Percentiles rank a stretch among this genome's conserved stretches.
These are phyloP conservation scores for Choanephora cucurbitarum DNA, from an alignment of 371 early-diverging fungal species.

Conservation along the genomic window DNA sequence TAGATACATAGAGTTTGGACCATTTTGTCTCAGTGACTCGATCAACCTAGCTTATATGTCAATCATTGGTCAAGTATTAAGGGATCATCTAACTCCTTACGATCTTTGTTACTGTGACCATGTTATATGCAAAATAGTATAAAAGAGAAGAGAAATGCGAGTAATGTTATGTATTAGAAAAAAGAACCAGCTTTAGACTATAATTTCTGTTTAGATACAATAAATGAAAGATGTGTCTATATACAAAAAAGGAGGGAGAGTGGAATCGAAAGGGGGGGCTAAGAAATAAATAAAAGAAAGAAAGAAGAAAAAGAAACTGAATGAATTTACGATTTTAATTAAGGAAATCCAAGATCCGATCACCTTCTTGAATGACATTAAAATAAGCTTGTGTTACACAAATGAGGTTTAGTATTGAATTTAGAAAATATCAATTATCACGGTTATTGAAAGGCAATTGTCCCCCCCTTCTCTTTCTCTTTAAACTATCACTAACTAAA, in stretches of 20 bases:
- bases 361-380: not conserved
- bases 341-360: not conserved
- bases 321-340: not conserved
- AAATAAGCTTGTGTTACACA: not conserved
- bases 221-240: not conserved
- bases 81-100: too few species aligned
- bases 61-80: not conserved
- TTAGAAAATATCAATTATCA: not conserved
- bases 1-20: slow-evolving; percentile 32
- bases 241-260: not conserved
- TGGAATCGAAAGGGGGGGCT: too few species aligned
- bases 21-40: slow-evolving; percentile 33
- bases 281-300: slow-evolving; percentile 1
- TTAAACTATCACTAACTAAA: too few species aligned
- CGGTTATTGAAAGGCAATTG: too few species aligned
- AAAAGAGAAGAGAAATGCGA: not conserved
- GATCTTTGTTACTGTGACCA: slow-evolving; percentile 8
- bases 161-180: not conserved
- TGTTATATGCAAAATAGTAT: slow-evolving; percentile 1
- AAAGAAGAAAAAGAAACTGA: slow-evolving; percentile 6
- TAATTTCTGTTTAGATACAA: not conserved
- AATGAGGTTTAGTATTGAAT: not conserved
- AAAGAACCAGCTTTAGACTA: not conserved
- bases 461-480: not conserved
- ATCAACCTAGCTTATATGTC: too few species aligned